Evolutionary conservation across 169 alveolate genomes (phyloP).

Genomic region (Plasmodium billcollinsi): DNA sequence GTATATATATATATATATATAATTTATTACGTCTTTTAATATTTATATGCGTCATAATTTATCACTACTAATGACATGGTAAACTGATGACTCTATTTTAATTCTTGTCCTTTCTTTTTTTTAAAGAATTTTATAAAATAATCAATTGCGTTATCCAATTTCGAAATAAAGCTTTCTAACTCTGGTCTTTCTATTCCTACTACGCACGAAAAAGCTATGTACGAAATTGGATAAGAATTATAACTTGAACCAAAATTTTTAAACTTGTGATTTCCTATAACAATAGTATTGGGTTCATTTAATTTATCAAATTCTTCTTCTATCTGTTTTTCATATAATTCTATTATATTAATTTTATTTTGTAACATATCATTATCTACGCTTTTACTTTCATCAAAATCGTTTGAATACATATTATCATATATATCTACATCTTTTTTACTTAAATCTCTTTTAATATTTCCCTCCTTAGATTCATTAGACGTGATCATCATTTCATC

Average conservation of each 20-base stretch:
- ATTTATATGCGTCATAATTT: background rate
- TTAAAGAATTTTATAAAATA: constrained; percentile 30
- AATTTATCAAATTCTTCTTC: background rate
- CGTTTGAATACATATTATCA: background rate
- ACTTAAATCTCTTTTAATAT: background rate
- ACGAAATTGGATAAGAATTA: constrained; percentile 60
- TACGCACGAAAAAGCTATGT: constrained; percentile 75
- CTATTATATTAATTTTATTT: background rate
- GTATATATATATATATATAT: no score
- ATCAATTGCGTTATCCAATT: constrained; percentile 43
- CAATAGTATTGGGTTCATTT: constrained; percentile 13
- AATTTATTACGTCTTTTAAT: background rate
- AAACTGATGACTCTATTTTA: no score
- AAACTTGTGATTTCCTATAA: constrained; percentile 61
- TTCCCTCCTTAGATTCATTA: background rate
- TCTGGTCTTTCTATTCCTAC: constrained; percentile 62
- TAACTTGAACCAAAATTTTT: constrained; percentile 60
- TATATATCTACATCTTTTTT: background rate
- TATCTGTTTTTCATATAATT: background rate
- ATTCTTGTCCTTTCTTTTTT: background rate
- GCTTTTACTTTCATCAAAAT: background rate
- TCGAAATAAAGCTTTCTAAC: constrained; percentile 23
- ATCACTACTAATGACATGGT: no score
- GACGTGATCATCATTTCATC: background rate
- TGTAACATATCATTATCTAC: no score